phyloP scores from a whole-genome alignment of 768 basidiomycete genomes.

The Rubroboletus pulcherrimus region DNA sequence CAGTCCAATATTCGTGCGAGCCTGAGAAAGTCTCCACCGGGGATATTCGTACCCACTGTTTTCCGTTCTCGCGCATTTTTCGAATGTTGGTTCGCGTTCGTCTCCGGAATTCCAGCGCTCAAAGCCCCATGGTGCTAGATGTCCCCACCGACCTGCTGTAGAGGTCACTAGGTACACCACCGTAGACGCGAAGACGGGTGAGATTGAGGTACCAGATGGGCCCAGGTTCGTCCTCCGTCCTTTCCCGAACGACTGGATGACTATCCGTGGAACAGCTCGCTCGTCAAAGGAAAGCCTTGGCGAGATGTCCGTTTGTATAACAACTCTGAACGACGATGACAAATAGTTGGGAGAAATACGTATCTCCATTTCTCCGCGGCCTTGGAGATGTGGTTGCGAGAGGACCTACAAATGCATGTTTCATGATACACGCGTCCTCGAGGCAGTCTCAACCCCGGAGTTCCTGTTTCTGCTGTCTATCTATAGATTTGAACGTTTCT shows the following conservation, averaged over 20 bases:
- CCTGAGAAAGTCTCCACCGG: slow-evolving; percentile 29
- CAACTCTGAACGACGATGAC: slow-evolving; percentile 13
- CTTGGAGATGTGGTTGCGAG: slow-evolving; percentile 4
- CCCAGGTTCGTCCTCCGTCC: slow-evolving; percentile 36
- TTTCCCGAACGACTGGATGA: slow-evolving; percentile 1
- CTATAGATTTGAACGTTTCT: slow-evolving; percentile 21
- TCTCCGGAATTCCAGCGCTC: slow-evolving; percentile 4
- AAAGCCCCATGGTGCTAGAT: slow-evolving; percentile 41
- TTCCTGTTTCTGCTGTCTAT: slow-evolving; percentile 30
- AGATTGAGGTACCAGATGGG: slow-evolving; percentile 47
- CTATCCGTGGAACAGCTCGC: slow-evolving; percentile 25
- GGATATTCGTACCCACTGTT: slow-evolving; percentile 48
- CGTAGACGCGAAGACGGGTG: slow-evolving; percentile 44
- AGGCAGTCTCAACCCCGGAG: slow-evolving; percentile 20
- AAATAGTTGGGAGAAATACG: slow-evolving; percentile 3
- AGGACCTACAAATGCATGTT: slow-evolving; percentile 9
- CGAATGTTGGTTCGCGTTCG: slow-evolving; percentile 47
- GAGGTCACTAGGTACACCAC: slow-evolving; percentile 63
- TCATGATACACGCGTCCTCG: slow-evolving; percentile 22
- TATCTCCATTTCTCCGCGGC: slow-evolving; percentile 24
- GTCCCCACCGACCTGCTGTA: slow-evolving; percentile 58
- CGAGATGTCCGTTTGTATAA: slow-evolving; percentile 26
- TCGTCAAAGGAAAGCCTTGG: slow-evolving; percentile 34
- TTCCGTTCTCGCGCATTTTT: slow-evolving; percentile 73
- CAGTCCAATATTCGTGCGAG: slow-evolving; percentile 64